Percentiles rank a stretch among this genome's conserved stretches.
Evolutionary conservation across 352 stramenopile species (phyloP).

Genomic region (Phytophthora tubulina): DNA sequence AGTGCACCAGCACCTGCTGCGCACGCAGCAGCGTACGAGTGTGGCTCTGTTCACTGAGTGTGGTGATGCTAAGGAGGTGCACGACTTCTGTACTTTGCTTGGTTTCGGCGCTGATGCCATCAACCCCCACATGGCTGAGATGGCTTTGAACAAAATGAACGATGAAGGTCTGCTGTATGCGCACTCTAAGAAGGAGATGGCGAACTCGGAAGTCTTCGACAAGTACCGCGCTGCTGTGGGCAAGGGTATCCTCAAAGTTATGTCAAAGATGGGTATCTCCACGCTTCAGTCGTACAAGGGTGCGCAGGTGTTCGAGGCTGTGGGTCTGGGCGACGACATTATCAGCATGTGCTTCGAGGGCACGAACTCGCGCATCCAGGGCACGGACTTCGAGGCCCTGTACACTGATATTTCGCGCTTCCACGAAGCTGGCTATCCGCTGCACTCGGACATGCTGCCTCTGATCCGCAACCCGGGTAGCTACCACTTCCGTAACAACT

Average conservation of each 20-base stretch:
- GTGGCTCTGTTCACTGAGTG: slow-evolving; percentile 95
- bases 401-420: slow-evolving; percentile 95
- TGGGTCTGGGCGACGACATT: slow-evolving; percentile 94
- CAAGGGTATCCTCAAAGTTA: slow-evolving; percentile 81
- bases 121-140: slow-evolving; percentile 96
- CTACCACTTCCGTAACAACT: slow-evolving; percentile 95
- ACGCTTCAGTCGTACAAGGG: slow-evolving; percentile 96
- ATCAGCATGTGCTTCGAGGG: slow-evolving; percentile 91
- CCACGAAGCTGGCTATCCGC: slow-evolving; percentile 92
- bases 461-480: slow-evolving; percentile 96
- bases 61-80: slow-evolving; percentile 96
- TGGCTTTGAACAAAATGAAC: slow-evolving; percentile 96
- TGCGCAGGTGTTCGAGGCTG: slow-evolving; percentile 97
- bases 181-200: slow-evolving; percentile 62
- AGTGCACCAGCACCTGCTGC: slow-evolving; percentile 96
- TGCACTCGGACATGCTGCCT: slow-evolving; percentile 73
- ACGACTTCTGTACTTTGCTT: slow-evolving; percentile 95
- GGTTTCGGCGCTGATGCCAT: slow-evolving; percentile 96
- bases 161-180: slow-evolving; percentile 88
- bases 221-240: slow-evolving; percentile 75
- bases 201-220: slow-evolving; percentile 68
- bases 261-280: slow-evolving; percentile 98
- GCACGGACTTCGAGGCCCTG: slow-evolving; percentile 95
- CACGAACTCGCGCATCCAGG: slow-evolving; percentile 91
- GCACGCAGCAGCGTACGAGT: slow-evolving; percentile 91